phyloP scores from a whole-genome alignment of 352 stramenopile species.

The Halophytophthora batemanensis region DNA sequence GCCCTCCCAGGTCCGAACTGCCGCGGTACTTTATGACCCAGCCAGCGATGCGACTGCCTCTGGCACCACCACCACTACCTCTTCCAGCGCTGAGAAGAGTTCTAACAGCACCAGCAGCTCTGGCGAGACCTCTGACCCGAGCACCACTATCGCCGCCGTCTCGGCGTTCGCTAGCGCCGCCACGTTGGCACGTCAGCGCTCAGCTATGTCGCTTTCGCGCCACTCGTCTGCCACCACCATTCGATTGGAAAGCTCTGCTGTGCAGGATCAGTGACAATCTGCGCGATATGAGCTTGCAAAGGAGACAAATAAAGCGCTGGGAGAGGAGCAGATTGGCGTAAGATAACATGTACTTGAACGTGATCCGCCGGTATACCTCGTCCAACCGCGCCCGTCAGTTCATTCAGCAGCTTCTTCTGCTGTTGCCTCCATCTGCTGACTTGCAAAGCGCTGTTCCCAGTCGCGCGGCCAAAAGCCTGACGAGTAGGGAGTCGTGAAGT shows the following conservation, averaged over 20 bases:
- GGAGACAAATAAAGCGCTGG: no score
- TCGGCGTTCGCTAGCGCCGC: conserved; percentile 50
- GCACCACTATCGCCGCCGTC: conserved; percentile 40
- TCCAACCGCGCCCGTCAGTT: background rate
- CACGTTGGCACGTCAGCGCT: conserved; percentile 49
- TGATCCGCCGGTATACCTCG: no score
- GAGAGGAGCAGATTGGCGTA: no score
- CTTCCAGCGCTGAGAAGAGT: background rate
- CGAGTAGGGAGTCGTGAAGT: conserved; percentile 72
- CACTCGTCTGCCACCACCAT: conserved; percentile 33
- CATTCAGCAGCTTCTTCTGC: background rate
- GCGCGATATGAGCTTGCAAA: no score
- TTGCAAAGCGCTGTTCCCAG: conserved; percentile 48
- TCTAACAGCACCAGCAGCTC: background rate
- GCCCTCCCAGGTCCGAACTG: conserved; percentile 10
- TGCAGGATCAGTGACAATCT: conserved; percentile 11
- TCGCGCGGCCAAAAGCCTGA: conserved; percentile 70
- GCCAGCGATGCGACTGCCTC: background rate
- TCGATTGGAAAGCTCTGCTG: conserved; percentile 13
- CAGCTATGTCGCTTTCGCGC: conserved; percentile 44
- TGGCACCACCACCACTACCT: background rate
- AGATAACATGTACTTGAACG: no score
- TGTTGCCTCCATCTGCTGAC: conserved; percentile 2
- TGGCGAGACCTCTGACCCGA: conserved; percentile 10
- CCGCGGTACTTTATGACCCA: conserved; percentile 18